Evolutionary conservation across 257 asterid genomes (phyloP).

Genomic region (Solanum phureja): DNA sequence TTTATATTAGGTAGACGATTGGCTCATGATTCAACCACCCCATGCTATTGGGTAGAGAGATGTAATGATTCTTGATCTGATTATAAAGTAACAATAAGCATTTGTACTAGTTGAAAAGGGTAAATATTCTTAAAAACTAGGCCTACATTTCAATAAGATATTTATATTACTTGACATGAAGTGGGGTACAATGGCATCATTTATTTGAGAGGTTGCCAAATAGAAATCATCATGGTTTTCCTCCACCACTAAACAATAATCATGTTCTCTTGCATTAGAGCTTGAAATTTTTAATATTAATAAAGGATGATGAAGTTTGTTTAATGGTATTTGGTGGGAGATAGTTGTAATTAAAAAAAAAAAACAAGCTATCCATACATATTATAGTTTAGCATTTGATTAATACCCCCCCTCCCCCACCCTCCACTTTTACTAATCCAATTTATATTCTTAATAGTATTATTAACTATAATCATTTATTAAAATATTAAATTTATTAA

Average conservation of each 20-base stretch:
- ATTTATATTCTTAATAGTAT: no score
- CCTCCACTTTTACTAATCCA: no score
- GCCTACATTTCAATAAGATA: background rate
- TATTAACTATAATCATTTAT: background rate
- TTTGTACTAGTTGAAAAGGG: background rate
- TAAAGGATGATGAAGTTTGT: background rate
- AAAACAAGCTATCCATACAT: background rate
- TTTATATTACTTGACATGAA: background rate
- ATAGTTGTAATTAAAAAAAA: background rate
- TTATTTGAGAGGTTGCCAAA: background rate
- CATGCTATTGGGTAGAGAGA: background rate
- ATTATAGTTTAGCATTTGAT: background rate
- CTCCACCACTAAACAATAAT: background rate
- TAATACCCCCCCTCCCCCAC: background rate
- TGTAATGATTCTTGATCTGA: background rate
- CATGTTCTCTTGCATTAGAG: background rate
- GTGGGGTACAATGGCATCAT: conserved; percentile 1
- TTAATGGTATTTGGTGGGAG: background rate
- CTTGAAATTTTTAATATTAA: background rate
- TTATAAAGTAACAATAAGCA: background rate
- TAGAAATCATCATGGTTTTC: background rate
- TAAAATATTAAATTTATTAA: no score
- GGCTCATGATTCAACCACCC: background rate
- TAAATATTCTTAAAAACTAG: background rate
- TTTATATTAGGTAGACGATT: background rate